Conservation (phyloP, 2,329 filamentous ascomycete species). For the Alternaria ethzedia region DNA sequence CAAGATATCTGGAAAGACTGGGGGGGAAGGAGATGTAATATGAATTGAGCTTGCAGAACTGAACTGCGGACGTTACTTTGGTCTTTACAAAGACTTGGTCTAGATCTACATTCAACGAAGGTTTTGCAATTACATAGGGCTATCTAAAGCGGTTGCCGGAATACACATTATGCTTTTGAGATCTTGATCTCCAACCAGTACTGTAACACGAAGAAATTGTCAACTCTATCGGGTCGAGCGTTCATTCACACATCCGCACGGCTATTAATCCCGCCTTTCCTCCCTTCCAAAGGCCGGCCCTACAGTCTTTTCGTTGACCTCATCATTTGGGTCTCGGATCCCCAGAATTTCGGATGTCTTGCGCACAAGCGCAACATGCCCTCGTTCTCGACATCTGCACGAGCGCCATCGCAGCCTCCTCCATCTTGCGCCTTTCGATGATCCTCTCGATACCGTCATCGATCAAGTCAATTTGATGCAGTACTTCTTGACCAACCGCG, state of each 20-base stretch:
- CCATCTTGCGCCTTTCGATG: background rate
- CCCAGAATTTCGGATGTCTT: background rate
- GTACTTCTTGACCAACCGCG: background rate
- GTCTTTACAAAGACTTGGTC: background rate
- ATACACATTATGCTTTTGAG: background rate
- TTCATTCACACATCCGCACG: background rate
- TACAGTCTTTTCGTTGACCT: background rate
- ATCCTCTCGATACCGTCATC: background rate
- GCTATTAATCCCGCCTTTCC: background rate
- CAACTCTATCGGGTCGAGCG: background rate
- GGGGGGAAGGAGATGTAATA: too few species aligned
- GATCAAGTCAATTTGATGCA: background rate
- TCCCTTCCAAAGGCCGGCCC: background rate
- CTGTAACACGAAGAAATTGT: background rate
- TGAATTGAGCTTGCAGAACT: background rate
- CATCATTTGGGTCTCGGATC: background rate
- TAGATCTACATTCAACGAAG: background rate
- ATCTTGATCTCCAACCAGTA: background rate
- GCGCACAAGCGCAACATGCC: background rate
- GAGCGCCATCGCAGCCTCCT: background rate
- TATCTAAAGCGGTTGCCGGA: background rate
- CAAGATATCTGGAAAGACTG: background rate
- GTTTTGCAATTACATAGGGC: background rate
- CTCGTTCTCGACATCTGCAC: background rate
- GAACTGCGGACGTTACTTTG: background rate